Evolutionary conservation across 768 basidiomycete genomes (phyloP).

Genomic region (Panus rudis): DNA sequence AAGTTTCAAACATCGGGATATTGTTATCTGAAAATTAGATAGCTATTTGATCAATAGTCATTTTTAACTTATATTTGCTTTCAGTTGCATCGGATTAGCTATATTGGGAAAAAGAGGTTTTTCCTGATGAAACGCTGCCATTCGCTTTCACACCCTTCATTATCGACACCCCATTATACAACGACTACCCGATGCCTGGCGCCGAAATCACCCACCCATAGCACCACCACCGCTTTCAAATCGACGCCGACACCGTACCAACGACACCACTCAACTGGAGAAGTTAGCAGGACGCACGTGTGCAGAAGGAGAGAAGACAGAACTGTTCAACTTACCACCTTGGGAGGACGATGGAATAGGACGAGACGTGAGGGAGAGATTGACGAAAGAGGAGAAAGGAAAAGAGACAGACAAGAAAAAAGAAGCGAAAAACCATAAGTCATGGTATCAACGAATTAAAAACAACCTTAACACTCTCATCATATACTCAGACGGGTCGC

Average conservation of each 20-base stretch:
- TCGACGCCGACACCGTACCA: no score
- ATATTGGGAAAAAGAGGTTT: no score
- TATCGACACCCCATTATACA: no score
- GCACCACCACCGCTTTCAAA: no score
- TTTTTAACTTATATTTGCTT: no score
- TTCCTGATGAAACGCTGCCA: no score
- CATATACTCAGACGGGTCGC: constrained; percentile 13
- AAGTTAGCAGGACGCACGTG: neutral
- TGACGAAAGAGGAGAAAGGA: neutral
- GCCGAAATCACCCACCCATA: no score
- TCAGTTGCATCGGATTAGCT: no score
- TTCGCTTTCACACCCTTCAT: no score
- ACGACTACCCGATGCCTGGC: constrained; percentile 1
- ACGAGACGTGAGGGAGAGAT: neutral
- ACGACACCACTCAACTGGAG: constrained; percentile 1
- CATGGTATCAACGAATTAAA: neutral
- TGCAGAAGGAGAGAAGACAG: neutral
- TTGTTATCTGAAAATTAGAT: no score
- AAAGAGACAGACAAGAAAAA: neutral
- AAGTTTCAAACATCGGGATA: no score
- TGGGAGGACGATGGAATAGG: neutral
- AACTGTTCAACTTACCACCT: neutral
- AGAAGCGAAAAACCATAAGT: constrained; percentile 1
- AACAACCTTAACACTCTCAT: neutral
- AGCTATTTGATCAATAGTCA: no score